Evolutionary conservation across 2,329 filamentous ascomycete species (phyloP), one percentile per base, ranked within the genome.

Genomic region (Pseudocercospora eumusae): DNA sequence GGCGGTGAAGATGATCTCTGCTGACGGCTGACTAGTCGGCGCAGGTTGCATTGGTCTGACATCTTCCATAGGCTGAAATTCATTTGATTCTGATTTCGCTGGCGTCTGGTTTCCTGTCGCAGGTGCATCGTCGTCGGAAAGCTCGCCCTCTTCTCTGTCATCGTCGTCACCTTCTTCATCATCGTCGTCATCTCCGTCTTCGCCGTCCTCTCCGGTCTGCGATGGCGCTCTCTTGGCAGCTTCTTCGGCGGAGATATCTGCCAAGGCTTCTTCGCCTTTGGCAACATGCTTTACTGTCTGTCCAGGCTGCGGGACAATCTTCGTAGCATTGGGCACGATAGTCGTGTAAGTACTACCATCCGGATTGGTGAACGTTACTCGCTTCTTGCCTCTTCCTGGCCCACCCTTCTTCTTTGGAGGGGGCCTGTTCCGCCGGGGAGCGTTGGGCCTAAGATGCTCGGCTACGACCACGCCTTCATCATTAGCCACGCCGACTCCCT

Each of bases 361-460:
- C 70, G 58, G 80, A 69, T 74, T 74, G 18, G 73, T 75, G 80
- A 87, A 86, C 64, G 83, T 83, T 45, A 87, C 84, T 74, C 88
- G 91, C 77, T 88, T 90, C 82, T 89, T 93, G 65, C 91, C 91
- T 65, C 92, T 86, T 7, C 91, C 91, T 36, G 90, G 87, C 0
- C 91, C 89, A 75, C 90, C 93, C 53, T 78, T 81, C 64, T 84
- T 82, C 81, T 93, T 96, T 75, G 91, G 88, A 75, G 92, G 92
- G 0, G 90, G 90, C 0, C 90, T 89, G 27, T 88, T 86, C 72
- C 88, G 85, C 72, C 82, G 82, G 4, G 80, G 77, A 40, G 63
- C 64, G 11, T 64, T 40, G n/a, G 69, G 67, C 49, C 68, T 70
- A 31, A 72, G 68, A 57, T 73, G 70, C 57, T 73, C 69, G 25